phyloP scores from a whole-genome alignment of 257 asterid species.

The Solanum lignicaule region DNA sequence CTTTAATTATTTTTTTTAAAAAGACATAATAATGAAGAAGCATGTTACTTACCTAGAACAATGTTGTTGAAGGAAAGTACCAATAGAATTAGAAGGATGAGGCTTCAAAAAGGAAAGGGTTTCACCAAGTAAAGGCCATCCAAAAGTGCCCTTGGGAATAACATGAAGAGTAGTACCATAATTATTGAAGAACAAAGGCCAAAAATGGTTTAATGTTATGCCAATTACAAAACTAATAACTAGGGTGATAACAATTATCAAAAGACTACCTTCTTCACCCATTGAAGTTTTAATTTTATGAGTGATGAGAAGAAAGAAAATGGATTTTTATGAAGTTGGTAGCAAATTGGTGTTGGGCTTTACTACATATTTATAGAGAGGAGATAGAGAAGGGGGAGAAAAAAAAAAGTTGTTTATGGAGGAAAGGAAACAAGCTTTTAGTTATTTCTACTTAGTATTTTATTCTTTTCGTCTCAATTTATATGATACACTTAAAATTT shows the following conservation, averaged over 20 bases:
- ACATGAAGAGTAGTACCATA: not conserved
- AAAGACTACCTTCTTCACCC: constrained; percentile 8
- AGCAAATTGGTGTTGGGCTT: constrained; percentile 11
- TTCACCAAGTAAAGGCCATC: constrained; percentile 73
- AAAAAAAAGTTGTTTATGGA: not conserved
- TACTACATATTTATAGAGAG: constrained; percentile 21
- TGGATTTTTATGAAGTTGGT: constrained; percentile 10
- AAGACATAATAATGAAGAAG: not conserved
- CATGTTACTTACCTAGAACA: constrained; percentile 42
- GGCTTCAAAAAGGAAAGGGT: constrained; percentile 61
- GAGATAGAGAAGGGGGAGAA: not conserved
- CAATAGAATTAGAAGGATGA: constrained; percentile 57
- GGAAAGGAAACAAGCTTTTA: constrained; percentile 4
- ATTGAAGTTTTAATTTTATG: not conserved
- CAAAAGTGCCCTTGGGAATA: constrained; percentile 49
- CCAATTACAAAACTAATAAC: constrained; percentile 18
- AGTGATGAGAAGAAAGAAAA: not conserved
- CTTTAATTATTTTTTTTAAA: not conserved
- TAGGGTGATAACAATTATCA: not conserved
- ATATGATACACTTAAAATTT: no score
- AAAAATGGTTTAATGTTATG: constrained; percentile 40
- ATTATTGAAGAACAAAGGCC: constrained; percentile 36
- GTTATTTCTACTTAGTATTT: not conserved
- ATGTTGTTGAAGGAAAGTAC: constrained; percentile 48
- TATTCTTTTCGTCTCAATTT: not conserved